Evolutionary conservation across 495 filamentous ascomycete species (phyloP), one percentile per base, ranked within the genome.

Genomic region (Hypomontagnella submonticulosa): DNA sequence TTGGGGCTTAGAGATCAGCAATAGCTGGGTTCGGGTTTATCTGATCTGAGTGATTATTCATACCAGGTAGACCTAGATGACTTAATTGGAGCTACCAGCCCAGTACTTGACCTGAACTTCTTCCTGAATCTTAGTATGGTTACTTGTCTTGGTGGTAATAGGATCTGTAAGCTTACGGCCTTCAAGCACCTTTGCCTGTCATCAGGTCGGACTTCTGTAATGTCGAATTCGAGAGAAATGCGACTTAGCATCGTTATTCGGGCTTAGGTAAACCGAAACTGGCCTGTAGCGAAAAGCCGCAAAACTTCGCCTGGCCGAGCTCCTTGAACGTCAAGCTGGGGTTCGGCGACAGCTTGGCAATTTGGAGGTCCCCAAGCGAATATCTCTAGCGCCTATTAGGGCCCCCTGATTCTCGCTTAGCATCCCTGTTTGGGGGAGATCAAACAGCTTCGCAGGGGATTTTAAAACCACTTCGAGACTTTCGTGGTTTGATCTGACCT

Each of bases 391-490:
- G n/a, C 15, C 37, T 50, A 18, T 9, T 36, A 48, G 10, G n/a
- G n/a, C 3, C 54, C 65, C 65, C 49, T 32, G 8, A 41, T 33
- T 43, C n/a, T 67, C 53, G 58, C 41, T 58, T 32, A 62, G 6
- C 19, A 61, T 7, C 54, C 58, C 36, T 55, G 49, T 50, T 33
- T 41, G 34, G 20, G 15, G 30, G 49, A 54, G 60, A 67, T 64
- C 64, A 72, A 64, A 67, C 67, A 38, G 54, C 57, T 48, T 50
- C 38, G 11, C 54, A 54, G 43, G 61, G 62, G 47, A 16, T 16
- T 44, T 59, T 71, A 67, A 72, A 67, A 73, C 70, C 41, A 60
- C 36, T 70, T 50, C 60, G 67, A 66, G 53, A 71, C 70, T 60
- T 38, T 38, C 18, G 20, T 20, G 43, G 67, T 73, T 71, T 73